Conservation (phyloP, 306 rosid genomes). For the Hippophae gyantsensis region DNA sequence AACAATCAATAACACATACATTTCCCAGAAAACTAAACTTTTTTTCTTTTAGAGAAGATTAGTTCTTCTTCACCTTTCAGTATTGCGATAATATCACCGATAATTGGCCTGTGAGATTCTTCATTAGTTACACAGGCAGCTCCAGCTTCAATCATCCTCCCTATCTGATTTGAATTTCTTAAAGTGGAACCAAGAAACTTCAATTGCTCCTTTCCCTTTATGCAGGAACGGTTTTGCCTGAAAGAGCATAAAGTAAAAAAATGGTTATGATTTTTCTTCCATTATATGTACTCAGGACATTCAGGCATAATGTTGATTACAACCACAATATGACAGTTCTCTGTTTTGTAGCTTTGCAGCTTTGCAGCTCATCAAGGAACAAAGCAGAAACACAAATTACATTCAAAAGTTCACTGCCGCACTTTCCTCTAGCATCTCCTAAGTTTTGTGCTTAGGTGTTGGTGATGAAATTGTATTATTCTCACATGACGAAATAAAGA, state of each 20-base stretch:
- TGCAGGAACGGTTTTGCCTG: slow-evolving; percentile 87
- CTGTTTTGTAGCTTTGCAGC: too few species aligned
- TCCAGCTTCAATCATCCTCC: slow-evolving; percentile 72
- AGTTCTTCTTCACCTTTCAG: slow-evolving; percentile 71
- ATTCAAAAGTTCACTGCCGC: too few species aligned
- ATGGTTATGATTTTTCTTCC: background rate
- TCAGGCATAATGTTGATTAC: background rate
- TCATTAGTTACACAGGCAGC: slow-evolving; percentile 74
- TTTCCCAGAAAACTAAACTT: slow-evolving; percentile 61
- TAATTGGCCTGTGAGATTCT: slow-evolving; percentile 82
- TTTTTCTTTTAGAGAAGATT: slow-evolving; percentile 42
- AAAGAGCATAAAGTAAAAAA: slow-evolving; percentile 5
- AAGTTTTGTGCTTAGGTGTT: too few species aligned
- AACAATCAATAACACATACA: slow-evolving; percentile 65
- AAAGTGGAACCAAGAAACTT: slow-evolving; percentile 60
- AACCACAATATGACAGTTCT: too few species aligned
- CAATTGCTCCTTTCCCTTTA: slow-evolving; percentile 79
- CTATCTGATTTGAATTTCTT: slow-evolving; percentile 59
- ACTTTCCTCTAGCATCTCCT: too few species aligned
- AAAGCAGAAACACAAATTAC: too few species aligned
- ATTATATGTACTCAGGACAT: background rate
- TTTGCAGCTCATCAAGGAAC: too few species aligned
- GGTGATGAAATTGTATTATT: too few species aligned
- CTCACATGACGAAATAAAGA: too few species aligned
- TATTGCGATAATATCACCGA: slow-evolving; percentile 59